Base-by-base conservation (phyloP, 2,329 filamentous ascomycete species). In the Talaromyces verruculosus region DNA sequence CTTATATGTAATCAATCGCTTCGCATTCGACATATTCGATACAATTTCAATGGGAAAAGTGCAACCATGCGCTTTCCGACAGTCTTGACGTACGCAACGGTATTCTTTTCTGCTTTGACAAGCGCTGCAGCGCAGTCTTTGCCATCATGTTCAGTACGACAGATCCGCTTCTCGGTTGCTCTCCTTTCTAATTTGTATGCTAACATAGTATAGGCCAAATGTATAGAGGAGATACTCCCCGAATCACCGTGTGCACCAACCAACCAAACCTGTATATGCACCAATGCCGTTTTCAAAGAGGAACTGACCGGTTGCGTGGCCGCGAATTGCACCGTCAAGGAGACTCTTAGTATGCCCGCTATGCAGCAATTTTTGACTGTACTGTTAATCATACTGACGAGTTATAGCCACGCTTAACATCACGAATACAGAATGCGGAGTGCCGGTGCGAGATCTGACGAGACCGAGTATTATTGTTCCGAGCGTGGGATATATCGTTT, bases 211-310 rank as follows among this genome's bases (percentile, higher is more conserved):
- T 30, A 51, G 47, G 8, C 47, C n/a, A 8, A 30, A 51, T 51
- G 47, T 2, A 15, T 51, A n/a, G 47, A 51, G 8, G 33, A 58
- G 33, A 41, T 37, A 39, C 25, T 61, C 59, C 59, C 59, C 17
- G 28, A 49, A 49, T 61, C 59, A 61, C 22, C 22, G n/a, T 61
- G 59, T 35, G 25, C 41, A 2, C 25, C 41, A 33, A 49, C 59
- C 41, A 49, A 61, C 59, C 41, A 61, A 33, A 61, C 59, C 25
- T 61, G 59, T 45, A 61, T 61, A n/a, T 61, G 59, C 7, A 61
- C 59, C 41, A 47, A 49, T 45, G 39, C 59, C 5, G 11, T 33
- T 35, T 33, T 61, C 30, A 19, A 49, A 35, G 59, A 33, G 19
- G 45, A 49, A 19, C 5, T 61, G 15, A 19, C 41, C 25, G 19